A percentile compares a stretch with the other conserved stretches of the same genome.
Conservation (phyloP, 2,329 filamentous ascomycete species). For the Calycina herbarum region DNA sequence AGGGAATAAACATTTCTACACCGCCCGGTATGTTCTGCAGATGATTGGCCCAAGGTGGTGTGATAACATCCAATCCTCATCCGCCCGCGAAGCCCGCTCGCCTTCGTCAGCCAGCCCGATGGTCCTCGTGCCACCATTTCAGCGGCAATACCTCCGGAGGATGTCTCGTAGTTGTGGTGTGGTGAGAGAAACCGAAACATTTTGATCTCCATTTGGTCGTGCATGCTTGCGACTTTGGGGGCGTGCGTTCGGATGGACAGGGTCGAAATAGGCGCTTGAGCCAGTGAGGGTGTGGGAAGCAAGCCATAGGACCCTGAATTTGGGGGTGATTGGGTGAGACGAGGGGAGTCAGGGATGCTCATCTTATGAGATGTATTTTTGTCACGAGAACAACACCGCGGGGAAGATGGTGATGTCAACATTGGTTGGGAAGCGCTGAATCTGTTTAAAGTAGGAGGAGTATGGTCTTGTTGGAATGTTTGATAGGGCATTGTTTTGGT, state of each 20-base stretch:
- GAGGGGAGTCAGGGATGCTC: background rate
- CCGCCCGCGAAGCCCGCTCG: background rate
- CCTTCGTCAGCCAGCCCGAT: background rate
- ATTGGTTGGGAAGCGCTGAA: background rate
- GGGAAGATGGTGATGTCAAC: background rate
- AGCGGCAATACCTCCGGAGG: background rate
- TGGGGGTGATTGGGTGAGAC: background rate
- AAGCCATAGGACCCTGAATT: background rate
- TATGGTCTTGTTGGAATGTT: background rate
- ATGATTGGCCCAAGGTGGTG: background rate
- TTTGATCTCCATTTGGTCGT: background rate
- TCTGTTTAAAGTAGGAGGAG: no score
- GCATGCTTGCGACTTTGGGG: background rate
- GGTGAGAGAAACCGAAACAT: background rate
- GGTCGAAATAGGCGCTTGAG: background rate
- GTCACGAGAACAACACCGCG: constrained; percentile 6
- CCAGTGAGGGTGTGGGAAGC: no score
- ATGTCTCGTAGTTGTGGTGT: background rate
- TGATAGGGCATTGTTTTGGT: background rate
- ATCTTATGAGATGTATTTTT: background rate
- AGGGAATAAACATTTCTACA: background rate
- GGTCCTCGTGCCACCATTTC: background rate
- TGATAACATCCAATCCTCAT: background rate
- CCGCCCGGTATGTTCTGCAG: background rate
- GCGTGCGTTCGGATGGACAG: background rate